Evolutionary conservation across 805 yeast genomes (phyloP), one percentile per base, ranked within the genome.

Genomic region (Scheffersomyces ergatensis): DNA sequence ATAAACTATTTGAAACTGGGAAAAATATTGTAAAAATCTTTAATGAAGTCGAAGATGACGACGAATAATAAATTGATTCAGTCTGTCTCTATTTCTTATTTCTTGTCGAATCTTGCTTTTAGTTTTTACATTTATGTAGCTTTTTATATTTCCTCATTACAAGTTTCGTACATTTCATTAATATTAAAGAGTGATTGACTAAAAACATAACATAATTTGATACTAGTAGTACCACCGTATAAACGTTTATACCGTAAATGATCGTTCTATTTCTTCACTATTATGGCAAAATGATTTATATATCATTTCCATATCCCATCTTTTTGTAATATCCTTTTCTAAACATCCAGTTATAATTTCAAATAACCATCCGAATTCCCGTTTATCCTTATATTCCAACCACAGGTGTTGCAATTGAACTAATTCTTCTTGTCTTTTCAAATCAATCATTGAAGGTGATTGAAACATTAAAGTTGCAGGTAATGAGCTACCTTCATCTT

Each of bases 11-110:
- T 21, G 57, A 56, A 6, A 57, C 69, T 24, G 74, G 77, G 42
- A 64, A 57, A 36, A 80, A 83, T 6, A 76, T 72, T 41, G 96
- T 96, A 27, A 88, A 87, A 58, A 65, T 84, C 36, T 75, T 88
- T n/a, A 40, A 79, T 23, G 51, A 56, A 39, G 50, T 67, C 37
- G 50, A 44, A 24, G 24, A 8, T 13, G 13, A n/a, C n/a, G n/a
- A n/a, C n/a, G n/a, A n/a, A 30, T 30, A 13, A n/a, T n/a, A n/a
- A 13, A 13, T n/a, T 27, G 12, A 27, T 8, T 27, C 32, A 13
- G 16, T 15, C 4, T 12, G 14, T 31, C 34, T 31, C 12, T 16
- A 31, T 3, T 17, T 13, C 19, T 4, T 2, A 3, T n/a, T n/a
- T n/a, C n/a, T n/a, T n/a, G n/a, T n/a, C n/a, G n/a, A n/a, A n/a